Conservation (phyloP, 768 basidiomycete genomes). For the Suillus subaureus region DNA sequence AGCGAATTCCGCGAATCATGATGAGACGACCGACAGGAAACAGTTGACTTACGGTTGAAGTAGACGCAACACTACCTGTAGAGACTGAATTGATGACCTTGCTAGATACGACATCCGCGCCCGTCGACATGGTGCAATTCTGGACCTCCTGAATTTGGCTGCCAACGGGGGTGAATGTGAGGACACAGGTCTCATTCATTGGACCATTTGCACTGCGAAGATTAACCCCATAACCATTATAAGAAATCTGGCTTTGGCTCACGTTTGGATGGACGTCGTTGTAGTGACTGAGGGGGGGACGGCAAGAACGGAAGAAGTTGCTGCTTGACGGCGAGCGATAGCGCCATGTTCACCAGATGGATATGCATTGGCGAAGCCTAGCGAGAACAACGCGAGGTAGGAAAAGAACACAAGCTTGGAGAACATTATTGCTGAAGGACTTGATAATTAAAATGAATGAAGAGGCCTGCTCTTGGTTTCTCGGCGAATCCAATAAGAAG, state of each 20-base stretch:
- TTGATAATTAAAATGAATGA: conserved; percentile 23
- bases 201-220: conserved; percentile 47
- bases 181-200: conserved; percentile 59
- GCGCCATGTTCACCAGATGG: conserved; percentile 22
- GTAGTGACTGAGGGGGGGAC: conserved; percentile 40
- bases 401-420: conserved; percentile 21
- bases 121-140: conserved; percentile 48
- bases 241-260: conserved; percentile 22
- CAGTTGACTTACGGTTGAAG: conserved; percentile 22
- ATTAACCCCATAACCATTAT: not conserved
- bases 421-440: conserved; percentile 25
- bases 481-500: conserved; percentile 24
- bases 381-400: conserved; percentile 26
- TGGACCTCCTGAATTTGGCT: conserved; percentile 54
- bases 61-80: conserved; percentile 20
- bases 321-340: conserved; percentile 22
- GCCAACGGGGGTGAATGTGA: conserved; percentile 58
- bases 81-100: conserved; percentile 16
- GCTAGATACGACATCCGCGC: conserved; percentile 15
- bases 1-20: conserved; percentile 5
- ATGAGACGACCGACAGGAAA: conserved; percentile 3
- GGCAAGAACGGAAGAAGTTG: conserved; percentile 21
- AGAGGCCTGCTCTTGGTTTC: conserved; percentile 42
- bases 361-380: conserved; percentile 28
- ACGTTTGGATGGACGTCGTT: conserved; percentile 42